Evolutionary conservation across 2,329 filamentous ascomycete species (phyloP).

Genomic region (Xylaria sp.): DNA sequence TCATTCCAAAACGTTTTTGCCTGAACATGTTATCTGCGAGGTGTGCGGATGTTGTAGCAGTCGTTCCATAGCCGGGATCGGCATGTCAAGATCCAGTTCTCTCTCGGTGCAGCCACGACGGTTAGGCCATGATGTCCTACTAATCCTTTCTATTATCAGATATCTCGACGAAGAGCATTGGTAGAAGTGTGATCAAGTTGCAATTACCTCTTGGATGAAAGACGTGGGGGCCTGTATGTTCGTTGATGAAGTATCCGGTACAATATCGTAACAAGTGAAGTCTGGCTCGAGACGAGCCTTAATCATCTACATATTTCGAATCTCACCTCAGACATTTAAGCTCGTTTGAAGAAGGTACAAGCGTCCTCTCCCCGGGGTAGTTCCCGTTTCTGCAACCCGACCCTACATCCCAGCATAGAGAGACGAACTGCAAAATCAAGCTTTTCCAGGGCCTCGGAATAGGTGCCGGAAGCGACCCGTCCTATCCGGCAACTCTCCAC

Average conservation of each 20-base stretch:
- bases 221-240: conserved; percentile 26
- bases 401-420: conserved; percentile 8
- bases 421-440: conserved; percentile 31
- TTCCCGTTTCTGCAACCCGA: conserved; percentile 12
- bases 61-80: neutral
- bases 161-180: neutral
- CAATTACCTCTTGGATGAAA: conserved; percentile 11
- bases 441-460: conserved; percentile 36
- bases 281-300: conserved; percentile 2
- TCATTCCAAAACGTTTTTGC: conserved; percentile 19
- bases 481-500: conserved; percentile 18
- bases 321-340: conserved; percentile 31
- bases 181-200: conserved; percentile 1
- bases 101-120: neutral
- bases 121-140: neutral
- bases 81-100: neutral
- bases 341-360: conserved; percentile 35
- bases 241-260: conserved; percentile 29
- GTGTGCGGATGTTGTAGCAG: neutral
- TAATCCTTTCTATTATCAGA: conserved; percentile 1
- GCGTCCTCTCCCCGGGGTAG: conserved; percentile 31
- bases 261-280: conserved; percentile 25
- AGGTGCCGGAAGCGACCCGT: conserved; percentile 30
- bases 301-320: conserved; percentile 14
- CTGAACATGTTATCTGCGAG: conserved; percentile 11